Conservation (phyloP, 2,329 filamentous ascomycete species). For the Aspergillus chevalieri region DNA sequence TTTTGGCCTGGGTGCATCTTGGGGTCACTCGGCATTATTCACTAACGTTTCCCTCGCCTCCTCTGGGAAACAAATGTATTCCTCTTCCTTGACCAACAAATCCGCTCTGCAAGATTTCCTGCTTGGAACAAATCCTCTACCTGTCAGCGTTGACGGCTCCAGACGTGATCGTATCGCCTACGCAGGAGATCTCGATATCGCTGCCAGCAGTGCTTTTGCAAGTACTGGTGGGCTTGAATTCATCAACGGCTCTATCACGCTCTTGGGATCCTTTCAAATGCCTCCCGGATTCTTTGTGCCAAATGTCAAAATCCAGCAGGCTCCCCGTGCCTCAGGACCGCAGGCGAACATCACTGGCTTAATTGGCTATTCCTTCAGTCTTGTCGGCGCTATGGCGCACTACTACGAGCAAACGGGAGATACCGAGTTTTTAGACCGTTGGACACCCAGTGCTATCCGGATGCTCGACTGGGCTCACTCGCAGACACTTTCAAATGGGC, state of each 20-base stretch:
- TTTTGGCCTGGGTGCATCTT: conserved; percentile 27
- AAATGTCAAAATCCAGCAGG: conserved; percentile 9
- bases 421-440: conserved; percentile 3
- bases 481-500: conserved; percentile 5
- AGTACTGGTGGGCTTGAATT: conserved; percentile 8
- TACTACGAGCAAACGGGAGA: conserved; percentile 9
- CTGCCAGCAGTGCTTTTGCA: conserved; percentile 6
- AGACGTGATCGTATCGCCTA: conserved; percentile 14
- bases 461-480: conserved; percentile 12
- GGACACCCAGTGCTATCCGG: conserved; percentile 3
- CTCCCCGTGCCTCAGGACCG: conserved; percentile 2
- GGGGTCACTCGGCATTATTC: conserved; percentile 19
- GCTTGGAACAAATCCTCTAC: conserved; percentile 28
- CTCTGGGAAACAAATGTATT: conserved; percentile 15
- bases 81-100: conserved; percentile 19
- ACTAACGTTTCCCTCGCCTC: conserved; percentile 7
- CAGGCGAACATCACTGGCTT: conserved; percentile 9
- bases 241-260: conserved; percentile 9
- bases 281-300: conserved; percentile 8
- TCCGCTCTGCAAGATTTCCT: conserved; percentile 28
- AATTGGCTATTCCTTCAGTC: conserved; percentile 10
- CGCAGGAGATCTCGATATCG: conserved; percentile 10
- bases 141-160: conserved; percentile 31
- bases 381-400: conserved; percentile 5
- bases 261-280: conserved; percentile 9